These are phyloP conservation scores for Aphanomyces stellatus DNA, from an alignment of 352 stramenopile species.

Conservation along the genomic window DNA sequence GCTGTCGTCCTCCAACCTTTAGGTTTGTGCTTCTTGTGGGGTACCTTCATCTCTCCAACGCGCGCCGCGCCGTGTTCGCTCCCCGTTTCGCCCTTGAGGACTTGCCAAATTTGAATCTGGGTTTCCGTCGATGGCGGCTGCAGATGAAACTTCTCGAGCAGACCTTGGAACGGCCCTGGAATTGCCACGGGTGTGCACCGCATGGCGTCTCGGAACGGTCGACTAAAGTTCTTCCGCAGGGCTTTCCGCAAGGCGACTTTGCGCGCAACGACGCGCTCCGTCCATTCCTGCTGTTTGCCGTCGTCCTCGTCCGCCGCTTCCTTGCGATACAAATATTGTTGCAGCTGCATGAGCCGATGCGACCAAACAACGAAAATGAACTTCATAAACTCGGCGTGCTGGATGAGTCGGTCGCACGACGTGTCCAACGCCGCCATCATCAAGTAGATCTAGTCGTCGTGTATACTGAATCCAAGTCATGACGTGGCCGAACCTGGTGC, in stretches of 20 bases:
- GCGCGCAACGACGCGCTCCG: background rate
- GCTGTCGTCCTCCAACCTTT: background rate
- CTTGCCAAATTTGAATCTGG: conserved; percentile 9
- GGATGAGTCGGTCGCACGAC: conserved; percentile 37
- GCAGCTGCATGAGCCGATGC: conserved; percentile 38
- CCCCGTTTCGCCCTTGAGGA: conserved; percentile 3
- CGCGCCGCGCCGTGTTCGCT: background rate
- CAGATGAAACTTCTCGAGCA: conserved; percentile 31
- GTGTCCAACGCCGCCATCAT: conserved; percentile 40
- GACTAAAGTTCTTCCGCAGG: conserved; percentile 43
- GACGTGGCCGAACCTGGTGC: conserved; percentile 22
- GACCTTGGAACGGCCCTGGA: conserved; percentile 32
- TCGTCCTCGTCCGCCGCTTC: conserved; percentile 9
- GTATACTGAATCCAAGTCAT: background rate
- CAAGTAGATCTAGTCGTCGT: conserved; percentile 27
- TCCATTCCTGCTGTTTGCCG: background rate
- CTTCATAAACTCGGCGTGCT: conserved; percentile 34
- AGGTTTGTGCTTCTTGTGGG: background rate
- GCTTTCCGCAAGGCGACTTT: conserved; percentile 31
- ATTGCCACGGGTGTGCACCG: conserved; percentile 32
- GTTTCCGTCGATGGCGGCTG: background rate
- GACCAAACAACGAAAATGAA: conserved; percentile 53
- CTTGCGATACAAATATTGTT: conserved; percentile 30
- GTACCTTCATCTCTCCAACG: background rate
- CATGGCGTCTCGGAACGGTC: conserved; percentile 46